phyloP scores from a whole-genome alignment of 2,329 filamentous ascomycete species.

The Mollisiaceae sp. region DNA sequence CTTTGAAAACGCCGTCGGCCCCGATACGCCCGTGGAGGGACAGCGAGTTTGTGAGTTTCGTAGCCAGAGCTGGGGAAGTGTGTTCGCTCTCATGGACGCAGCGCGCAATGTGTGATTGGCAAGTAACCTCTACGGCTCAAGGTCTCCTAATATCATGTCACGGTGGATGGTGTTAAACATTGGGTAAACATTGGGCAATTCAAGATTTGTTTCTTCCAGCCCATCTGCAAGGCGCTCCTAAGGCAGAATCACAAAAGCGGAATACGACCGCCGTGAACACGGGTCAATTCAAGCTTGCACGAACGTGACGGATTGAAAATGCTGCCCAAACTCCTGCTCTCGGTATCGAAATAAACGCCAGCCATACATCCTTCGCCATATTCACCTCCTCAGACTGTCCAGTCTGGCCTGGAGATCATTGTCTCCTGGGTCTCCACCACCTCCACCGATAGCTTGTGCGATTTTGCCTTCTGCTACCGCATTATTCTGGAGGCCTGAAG shows the following conservation, averaged over 20 bases:
- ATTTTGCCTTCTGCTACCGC: conserved; percentile 76
- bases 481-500: conserved; percentile 78
- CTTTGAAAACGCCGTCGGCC: conserved; percentile 12
- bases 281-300: not conserved
- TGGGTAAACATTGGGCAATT: not conserved
- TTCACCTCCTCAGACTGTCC: conserved; percentile 68
- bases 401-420: conserved; percentile 93
- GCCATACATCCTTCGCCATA: conserved; percentile 18
- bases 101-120: not conserved
- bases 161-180: too few relatives aligned
- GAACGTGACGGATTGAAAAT: conserved; percentile 6
- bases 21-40: not conserved
- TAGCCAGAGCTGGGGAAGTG: not conserved
- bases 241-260: conserved; percentile 11
- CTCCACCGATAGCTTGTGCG: conserved; percentile 83
- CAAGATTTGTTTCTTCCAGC: not conserved
- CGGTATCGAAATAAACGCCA: conserved; percentile 28
- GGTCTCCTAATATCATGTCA: not conserved
- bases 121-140: not conserved
- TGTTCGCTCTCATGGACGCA: not conserved
- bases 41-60: conserved; percentile 4
- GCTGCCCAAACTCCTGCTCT: conserved; percentile 27
- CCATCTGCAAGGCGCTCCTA: conserved; percentile 2
- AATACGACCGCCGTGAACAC: conserved; percentile 14
- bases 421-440: conserved; percentile 64